Evolutionary conservation across 805 yeast genomes (phyloP).

Genomic region (Suhomyces faveliae): DNA sequence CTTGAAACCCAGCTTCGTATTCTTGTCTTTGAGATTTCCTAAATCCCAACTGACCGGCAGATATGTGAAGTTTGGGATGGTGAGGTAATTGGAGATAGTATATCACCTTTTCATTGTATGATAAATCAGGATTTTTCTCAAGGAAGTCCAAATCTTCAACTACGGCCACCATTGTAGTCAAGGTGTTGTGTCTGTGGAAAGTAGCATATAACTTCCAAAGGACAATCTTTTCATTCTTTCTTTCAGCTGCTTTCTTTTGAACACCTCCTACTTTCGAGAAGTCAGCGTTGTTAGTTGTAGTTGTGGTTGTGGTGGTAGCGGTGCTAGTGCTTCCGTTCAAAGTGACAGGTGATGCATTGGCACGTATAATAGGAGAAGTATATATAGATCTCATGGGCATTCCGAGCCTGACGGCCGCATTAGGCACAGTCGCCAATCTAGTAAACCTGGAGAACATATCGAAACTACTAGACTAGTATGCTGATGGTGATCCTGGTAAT

Average conservation of each 20-base stretch:
- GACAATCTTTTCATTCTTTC: slow-evolving; percentile 36
- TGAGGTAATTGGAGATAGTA: slow-evolving; percentile 80
- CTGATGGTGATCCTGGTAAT: neutral
- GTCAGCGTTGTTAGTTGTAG: neutral
- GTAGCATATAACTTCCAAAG: slow-evolving; percentile 73
- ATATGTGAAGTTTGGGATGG: slow-evolving; percentile 61
- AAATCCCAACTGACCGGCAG: slow-evolving; percentile 88
- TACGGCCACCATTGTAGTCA: slow-evolving; percentile 70
- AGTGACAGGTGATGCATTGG: slow-evolving; percentile 7
- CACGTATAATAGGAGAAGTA: neutral
- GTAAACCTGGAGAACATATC: slow-evolving; percentile 12
- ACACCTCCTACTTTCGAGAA: slow-evolving; percentile 1
- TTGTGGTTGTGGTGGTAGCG: neutral
- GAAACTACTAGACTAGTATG: neutral
- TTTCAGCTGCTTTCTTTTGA: slow-evolving; percentile 4
- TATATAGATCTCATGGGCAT: neutral
- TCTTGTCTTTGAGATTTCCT: slow-evolving; percentile 87
- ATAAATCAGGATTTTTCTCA: slow-evolving; percentile 51
- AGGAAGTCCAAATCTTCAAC: slow-evolving; percentile 61
- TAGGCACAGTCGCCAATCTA: slow-evolving; percentile 7
- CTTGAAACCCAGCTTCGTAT: slow-evolving; percentile 90
- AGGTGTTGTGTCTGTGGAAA: slow-evolving; percentile 82
- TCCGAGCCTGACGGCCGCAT: neutral
- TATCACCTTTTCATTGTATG: slow-evolving; percentile 69
- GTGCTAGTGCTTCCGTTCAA: slow-evolving; percentile 3